These are phyloP conservation scores for Magnaporthales sp. DNA, from an alignment of 2,329 filamentous ascomycete genomes.

Conservation along the genomic window DNA sequence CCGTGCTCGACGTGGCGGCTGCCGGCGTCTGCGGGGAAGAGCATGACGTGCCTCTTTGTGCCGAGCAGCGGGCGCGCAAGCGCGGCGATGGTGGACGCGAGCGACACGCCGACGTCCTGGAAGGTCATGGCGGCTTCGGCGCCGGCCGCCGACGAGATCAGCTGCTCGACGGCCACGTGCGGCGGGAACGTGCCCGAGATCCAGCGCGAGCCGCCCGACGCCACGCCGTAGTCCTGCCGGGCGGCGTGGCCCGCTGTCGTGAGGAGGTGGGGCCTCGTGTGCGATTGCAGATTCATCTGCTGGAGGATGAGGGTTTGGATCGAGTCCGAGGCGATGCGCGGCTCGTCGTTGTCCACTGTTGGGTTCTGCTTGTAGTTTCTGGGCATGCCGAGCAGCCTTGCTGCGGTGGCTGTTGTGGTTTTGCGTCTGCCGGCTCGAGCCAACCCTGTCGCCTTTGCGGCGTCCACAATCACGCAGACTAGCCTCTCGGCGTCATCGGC, in stretches of 20 bases:
- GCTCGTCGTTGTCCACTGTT: not conserved
- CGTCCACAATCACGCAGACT: conserved; percentile 6
- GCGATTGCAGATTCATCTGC: not conserved
- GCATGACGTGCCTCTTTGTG: conserved; percentile 3
- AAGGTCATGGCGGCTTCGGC: conserved; percentile 7
- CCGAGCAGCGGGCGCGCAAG: conserved; percentile 5
- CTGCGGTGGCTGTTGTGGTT: not conserved
- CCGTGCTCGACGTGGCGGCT: not conserved
- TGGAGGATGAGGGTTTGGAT: not conserved
- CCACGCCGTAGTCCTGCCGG: conserved; percentile 7
- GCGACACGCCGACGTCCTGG: conserved; percentile 8
- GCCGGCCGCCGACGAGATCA: conserved; percentile 7
- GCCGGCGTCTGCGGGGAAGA: not conserved
- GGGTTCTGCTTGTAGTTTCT: not conserved
- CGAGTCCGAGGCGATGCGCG: not conserved
- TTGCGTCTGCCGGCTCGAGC: not conserved
- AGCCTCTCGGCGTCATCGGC: conserved; percentile 8
- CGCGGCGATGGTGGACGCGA: conserved; percentile 9
- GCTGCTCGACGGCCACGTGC: conserved; percentile 7
- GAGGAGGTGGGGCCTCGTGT: not conserved
- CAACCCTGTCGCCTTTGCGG: not conserved
- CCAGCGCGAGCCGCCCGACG: conserved; percentile 8
- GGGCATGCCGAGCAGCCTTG: not conserved
- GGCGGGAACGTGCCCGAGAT: conserved; percentile 10
- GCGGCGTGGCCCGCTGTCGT: conserved; percentile 7